phyloP scores from a whole-genome alignment of 1,284 basidiomycete species.

The Sporisorium exsertum region DNA sequence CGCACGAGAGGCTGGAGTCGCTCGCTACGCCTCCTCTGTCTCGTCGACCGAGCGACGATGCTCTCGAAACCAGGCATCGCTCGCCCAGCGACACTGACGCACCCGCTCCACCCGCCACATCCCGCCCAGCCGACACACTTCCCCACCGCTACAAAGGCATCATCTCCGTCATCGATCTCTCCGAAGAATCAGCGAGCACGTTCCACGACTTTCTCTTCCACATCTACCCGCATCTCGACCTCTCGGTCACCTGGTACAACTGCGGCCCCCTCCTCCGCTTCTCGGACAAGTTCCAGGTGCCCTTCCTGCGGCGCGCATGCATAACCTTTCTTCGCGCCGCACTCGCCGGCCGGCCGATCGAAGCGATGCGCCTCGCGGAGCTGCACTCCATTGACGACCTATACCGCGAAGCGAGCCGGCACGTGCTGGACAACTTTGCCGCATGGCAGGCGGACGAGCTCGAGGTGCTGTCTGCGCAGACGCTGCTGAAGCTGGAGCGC shows the following conservation, averaged over 20 bases:
- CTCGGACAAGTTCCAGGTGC: slow-evolving; percentile 56
- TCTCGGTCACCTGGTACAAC: slow-evolving; percentile 51
- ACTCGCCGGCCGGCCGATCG: slow-evolving; percentile 56
- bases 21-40: slow-evolving; percentile 44
- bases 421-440: slow-evolving; percentile 57
- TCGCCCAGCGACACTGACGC: not conserved
- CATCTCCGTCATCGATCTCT: slow-evolving; percentile 41
- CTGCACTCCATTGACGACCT: slow-evolving; percentile 45
- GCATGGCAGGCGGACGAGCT: slow-evolving; percentile 54
- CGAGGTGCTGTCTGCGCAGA: slow-evolving; percentile 33
- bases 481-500: slow-evolving; percentile 56
- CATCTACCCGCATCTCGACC: slow-evolving; percentile 57
- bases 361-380: slow-evolving; percentile 59
- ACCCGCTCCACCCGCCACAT: not conserved
- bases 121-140: not conserved
- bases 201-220: slow-evolving; percentile 56
- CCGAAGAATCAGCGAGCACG: slow-evolving; percentile 50
- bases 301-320: slow-evolving; percentile 41
- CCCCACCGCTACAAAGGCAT: slow-evolving; percentile 19
- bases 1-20: slow-evolving; percentile 25
- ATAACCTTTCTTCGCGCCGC: slow-evolving; percentile 45
- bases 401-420: slow-evolving; percentile 53
- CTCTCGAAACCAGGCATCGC: not conserved
- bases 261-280: slow-evolving; percentile 49
- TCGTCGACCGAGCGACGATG: slow-evolving; percentile 12